A percentile compares a stretch with the other conserved stretches of the same genome.
These are phyloP conservation scores for Eremochloa ophiuroides DNA, from an alignment of 176 grass and related monocot genomes.

Conservation along the genomic window DNA sequence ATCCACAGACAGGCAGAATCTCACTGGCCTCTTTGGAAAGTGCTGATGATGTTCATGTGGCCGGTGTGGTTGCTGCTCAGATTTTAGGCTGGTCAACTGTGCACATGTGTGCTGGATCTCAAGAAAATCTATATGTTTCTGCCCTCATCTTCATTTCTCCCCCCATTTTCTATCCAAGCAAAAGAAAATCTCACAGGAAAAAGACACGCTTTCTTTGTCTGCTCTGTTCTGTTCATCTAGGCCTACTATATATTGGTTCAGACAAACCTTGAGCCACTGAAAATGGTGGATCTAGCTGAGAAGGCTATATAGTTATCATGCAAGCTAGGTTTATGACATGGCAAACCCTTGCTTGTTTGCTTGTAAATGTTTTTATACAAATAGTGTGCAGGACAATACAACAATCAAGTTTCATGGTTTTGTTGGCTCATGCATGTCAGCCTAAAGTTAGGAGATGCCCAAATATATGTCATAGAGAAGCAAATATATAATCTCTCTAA, in stretches of 20 bases:
- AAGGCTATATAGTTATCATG: background rate
- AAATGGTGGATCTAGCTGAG: background rate
- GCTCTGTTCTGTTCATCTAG: background rate
- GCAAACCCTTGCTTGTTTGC: background rate
- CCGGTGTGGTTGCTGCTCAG: background rate
- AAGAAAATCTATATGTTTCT: background rate
- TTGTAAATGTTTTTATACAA: background rate
- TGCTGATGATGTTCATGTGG: background rate
- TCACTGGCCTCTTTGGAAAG: background rate
- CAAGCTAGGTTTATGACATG: background rate
- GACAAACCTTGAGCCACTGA: slow-evolving; percentile 8
- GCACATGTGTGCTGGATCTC: slow-evolving; percentile 7
- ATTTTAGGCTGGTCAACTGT: too few species aligned
- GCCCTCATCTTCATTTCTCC: background rate
- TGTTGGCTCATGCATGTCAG: background rate
- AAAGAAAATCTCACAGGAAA: background rate
- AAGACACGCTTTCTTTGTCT: background rate
- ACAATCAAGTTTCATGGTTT: background rate
- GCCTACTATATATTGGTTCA: background rate
- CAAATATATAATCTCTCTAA: background rate
- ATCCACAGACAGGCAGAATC: slow-evolving; percentile 22
- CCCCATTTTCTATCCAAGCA: background rate
- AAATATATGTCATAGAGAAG: background rate
- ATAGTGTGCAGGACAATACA: background rate
- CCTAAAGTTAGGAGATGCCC: background rate